Conservation (phyloP, 2,329 filamentous ascomycete genomes). For the Aspergillus brasiliensis region DNA sequence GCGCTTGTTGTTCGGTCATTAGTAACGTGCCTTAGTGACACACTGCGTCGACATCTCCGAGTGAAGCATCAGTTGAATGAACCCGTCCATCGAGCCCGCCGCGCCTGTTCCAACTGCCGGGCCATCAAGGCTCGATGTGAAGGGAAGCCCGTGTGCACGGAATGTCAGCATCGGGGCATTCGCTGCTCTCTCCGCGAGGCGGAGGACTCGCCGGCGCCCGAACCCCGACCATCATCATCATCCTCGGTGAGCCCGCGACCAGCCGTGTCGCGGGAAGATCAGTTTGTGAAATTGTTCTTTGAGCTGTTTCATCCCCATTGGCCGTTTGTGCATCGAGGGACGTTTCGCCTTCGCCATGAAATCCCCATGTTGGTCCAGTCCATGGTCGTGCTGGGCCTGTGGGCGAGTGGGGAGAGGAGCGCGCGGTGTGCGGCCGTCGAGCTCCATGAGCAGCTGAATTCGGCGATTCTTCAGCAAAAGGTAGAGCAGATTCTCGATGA, state of each 20-base stretch:
- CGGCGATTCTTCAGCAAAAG: slow-evolving; percentile 28
- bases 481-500: slow-evolving; percentile 12
- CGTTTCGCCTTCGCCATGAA: slow-evolving; percentile 26
- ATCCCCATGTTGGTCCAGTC: slow-evolving; percentile 31
- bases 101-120: slow-evolving; percentile 26
- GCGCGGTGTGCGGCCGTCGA: slow-evolving; percentile 26
- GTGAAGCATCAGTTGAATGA: slow-evolving; percentile 18
- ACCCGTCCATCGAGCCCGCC: slow-evolving; percentile 8
- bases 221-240: no score
- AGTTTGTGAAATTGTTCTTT: slow-evolving; percentile 30
- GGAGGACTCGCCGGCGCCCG: neutral
- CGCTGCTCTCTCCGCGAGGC: slow-evolving; percentile 15
- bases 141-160: slow-evolving; percentile 21
- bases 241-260: neutral
- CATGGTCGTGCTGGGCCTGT: slow-evolving; percentile 31
- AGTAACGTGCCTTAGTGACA: slow-evolving; percentile 23
- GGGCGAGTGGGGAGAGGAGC: slow-evolving; percentile 21
- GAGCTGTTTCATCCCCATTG: slow-evolving; percentile 30
- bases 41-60: slow-evolving; percentile 29
- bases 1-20: neutral
- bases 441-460: slow-evolving; percentile 26
- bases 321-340: slow-evolving; percentile 30
- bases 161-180: slow-evolving; percentile 20
- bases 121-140: slow-evolving; percentile 21
- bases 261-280: slow-evolving; percentile 5